Base-by-base conservation (phyloP, 73 alveolate genomes). In the Effrenium voratum region DNA sequence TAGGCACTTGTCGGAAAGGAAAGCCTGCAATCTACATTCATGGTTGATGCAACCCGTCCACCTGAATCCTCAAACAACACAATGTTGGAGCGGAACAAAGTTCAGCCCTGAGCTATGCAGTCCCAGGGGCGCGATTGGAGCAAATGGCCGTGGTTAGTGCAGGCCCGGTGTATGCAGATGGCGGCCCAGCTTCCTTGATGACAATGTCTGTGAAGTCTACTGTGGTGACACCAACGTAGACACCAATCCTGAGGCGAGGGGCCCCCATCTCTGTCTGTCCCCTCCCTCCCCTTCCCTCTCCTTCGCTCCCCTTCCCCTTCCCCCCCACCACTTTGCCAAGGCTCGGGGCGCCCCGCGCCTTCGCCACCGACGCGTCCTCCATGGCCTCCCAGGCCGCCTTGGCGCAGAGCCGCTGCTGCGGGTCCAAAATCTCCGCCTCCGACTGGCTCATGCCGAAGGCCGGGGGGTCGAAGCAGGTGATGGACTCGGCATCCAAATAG, bases 391-490 rank as follows among this genome's bases (percentile, higher is more conserved):
- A 38, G 2, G 94, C 26, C 40, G 36, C 28, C n/a, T 45, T 57
- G 40, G 60, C 94, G 68, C 94, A 86, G n/a, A 86, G 94, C 68
- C 94, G 94, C 44, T 86, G 94, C 83, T 86, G 94, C 68, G 94
- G 94, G 66, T 86, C 94, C 24, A 86, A 57, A 44, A 86, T 86
- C 43, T 86, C 94, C 15, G 94, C 94, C 19, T 86, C 94, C 15
- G 94, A 86, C 94, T 86, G 94, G 94, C 94, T 73, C 94, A 86
- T 86, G 94, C 94, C 94, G 45, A 57, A 86, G 46, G 83, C 84
- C 12, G 81, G 68, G 15, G 94, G 94, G 47, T 86, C 94, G 44
- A 86, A 86, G 94, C 94, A 86, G 8, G 94, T 86, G 63, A 86
- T 83, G 1, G 84, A 60, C 70, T 86, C 94, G 57, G 94, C 94